phyloP scores from a whole-genome alignment of 2,329 filamentous ascomycete genomes.

The Nothophoma quercina region DNA sequence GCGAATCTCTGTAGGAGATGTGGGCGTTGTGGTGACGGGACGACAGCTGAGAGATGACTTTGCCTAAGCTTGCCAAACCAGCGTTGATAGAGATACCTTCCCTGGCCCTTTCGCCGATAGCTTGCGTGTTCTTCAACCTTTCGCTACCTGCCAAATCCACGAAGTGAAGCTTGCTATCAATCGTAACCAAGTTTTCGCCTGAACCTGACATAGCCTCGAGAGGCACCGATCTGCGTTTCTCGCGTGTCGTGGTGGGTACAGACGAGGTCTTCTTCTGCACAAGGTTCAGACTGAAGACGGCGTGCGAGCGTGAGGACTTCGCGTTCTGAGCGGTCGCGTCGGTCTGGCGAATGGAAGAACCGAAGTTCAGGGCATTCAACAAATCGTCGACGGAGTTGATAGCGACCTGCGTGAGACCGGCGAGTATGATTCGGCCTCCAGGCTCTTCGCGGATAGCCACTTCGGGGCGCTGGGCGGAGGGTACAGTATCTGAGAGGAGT shows the following conservation, averaged over 20 bases:
- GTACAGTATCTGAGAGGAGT: constrained; percentile 77
- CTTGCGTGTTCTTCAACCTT: constrained; percentile 94
- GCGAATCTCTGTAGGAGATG: constrained; percentile 98
- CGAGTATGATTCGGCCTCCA: constrained; percentile 93
- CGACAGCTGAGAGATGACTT: constrained; percentile 97
- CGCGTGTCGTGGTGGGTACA: constrained; percentile 61
- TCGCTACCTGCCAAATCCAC: constrained; percentile 98
- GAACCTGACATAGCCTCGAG: constrained; percentile 75
- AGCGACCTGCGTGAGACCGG: constrained; percentile 84
- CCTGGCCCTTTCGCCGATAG: constrained; percentile 90
- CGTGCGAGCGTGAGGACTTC: constrained; percentile 95
- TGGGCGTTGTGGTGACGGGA: constrained; percentile 86
- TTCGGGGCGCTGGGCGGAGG: constrained; percentile 72
- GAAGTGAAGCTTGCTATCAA: constrained; percentile 98
- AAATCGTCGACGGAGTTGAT: constrained; percentile 94
- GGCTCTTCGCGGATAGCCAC: constrained; percentile 95
- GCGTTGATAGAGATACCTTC: constrained; percentile 99
- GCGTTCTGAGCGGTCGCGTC: constrained; percentile 98
- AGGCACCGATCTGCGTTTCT: constrained; percentile 89
- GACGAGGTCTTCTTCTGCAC: constrained; percentile 78
- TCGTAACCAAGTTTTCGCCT: constrained; percentile 73
- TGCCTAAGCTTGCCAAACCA: constrained; percentile 90
- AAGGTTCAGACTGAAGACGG: constrained; percentile 94
- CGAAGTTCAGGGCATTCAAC: constrained; percentile 86
- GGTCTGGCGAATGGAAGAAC: constrained; percentile 92